These are phyloP conservation scores for Eremochloa ophiuroides DNA, from an alignment of 176 grass and related monocot genomes.

Conservation along the genomic window DNA sequence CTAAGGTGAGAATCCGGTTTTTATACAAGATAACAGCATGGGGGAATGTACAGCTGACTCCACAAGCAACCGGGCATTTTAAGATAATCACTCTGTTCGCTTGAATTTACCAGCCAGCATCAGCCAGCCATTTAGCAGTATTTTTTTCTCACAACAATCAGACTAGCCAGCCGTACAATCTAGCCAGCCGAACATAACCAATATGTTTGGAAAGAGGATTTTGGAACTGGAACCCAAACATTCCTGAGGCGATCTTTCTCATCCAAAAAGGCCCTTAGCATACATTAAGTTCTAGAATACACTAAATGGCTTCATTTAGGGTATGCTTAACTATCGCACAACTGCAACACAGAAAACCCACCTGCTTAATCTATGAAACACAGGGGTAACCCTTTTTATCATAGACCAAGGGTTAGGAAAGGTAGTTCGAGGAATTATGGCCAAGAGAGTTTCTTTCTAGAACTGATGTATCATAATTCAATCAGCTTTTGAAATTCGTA, in stretches of 20 bases:
- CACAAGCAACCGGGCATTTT: not conserved
- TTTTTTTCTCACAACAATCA: too few species aligned
- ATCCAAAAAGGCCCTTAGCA: not conserved
- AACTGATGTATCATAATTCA: not conserved
- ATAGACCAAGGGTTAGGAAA: not conserved
- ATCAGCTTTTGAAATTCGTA: not conserved
- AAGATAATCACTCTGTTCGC: too few species aligned
- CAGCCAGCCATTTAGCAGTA: too few species aligned
- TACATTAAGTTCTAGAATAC: not conserved
- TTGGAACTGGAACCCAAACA: not conserved
- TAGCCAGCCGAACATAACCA: too few species aligned
- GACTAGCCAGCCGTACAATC: too few species aligned
- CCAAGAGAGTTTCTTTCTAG: not conserved
- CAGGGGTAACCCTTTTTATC: not conserved
- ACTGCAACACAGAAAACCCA: not conserved
- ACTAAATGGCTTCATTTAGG: not conserved
- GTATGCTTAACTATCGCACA: not conserved
- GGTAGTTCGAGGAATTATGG: not conserved
- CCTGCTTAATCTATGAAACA: not conserved
- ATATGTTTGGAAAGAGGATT: not conserved
- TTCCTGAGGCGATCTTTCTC: not conserved
- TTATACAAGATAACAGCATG: not conserved
- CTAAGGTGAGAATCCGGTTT: conserved; percentile 2
- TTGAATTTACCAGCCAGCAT: too few species aligned
- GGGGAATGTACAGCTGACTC: not conserved